Evolutionary conservation across 345 rosid genomes (phyloP).

Genomic region (Dovyalis caffra): DNA sequence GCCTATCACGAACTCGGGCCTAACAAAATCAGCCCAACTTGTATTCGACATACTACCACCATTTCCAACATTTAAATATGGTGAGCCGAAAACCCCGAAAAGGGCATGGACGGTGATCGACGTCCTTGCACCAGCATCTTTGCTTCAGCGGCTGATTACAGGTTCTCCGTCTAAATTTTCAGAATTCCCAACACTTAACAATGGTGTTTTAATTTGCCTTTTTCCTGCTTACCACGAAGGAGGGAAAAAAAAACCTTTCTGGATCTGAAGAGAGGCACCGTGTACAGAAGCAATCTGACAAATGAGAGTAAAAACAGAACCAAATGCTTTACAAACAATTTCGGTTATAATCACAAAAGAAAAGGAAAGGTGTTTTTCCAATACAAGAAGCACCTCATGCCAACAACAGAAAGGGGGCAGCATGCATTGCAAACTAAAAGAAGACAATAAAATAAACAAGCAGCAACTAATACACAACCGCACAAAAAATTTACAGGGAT

Average conservation of each 20-base stretch:
- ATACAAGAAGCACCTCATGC: constrained; percentile 7
- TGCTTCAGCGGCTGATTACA: background rate
- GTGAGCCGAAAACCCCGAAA: too few relatives aligned
- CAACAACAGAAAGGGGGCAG: background rate
- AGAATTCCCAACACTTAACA: background rate
- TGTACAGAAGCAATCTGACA: background rate
- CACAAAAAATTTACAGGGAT: constrained; percentile 22
- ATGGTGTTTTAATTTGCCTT: too few relatives aligned
- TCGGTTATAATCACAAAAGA: background rate
- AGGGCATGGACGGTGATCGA: background rate
- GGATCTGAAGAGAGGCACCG: background rate
- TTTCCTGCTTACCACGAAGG: too few relatives aligned
- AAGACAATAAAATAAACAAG: background rate
- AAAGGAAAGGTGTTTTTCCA: background rate
- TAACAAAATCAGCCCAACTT: background rate
- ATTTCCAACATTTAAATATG: too few relatives aligned
- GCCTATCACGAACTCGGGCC: too few relatives aligned
- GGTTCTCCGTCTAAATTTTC: background rate
- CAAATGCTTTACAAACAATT: background rate
- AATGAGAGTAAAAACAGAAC: background rate
- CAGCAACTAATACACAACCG: constrained; percentile 7
- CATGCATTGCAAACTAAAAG: background rate
- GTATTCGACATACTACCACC: background rate
- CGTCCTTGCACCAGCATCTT: background rate
- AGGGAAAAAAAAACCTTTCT: background rate